Conservation (phyloP, 1,284 basidiomycete genomes). For the Laetiporus sulphureus region DNA sequence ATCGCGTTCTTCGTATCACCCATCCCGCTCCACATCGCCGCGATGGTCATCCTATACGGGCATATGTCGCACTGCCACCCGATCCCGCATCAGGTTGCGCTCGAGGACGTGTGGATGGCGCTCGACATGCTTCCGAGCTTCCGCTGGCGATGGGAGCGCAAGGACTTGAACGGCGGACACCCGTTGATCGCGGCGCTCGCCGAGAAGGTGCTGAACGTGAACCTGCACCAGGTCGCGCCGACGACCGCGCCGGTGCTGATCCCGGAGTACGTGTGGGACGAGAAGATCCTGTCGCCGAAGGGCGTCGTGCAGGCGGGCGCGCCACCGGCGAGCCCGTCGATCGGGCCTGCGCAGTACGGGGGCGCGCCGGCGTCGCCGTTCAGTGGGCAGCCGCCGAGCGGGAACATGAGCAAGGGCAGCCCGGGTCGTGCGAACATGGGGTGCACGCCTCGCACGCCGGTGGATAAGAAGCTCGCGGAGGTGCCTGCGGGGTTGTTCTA, state of each 20-base stretch:
- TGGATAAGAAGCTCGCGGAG: constrained; percentile 41
- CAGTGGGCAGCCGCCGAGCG: constrained; percentile 8
- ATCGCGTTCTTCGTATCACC: constrained; percentile 82
- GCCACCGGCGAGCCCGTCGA: constrained; percentile 19
- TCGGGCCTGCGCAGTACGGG: constrained; percentile 21
- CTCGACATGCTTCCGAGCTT: constrained; percentile 79
- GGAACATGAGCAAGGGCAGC: constrained; percentile 9
- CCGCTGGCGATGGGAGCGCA: constrained; percentile 83
- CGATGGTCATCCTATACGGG: constrained; percentile 81
- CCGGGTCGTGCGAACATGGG: constrained; percentile 6
- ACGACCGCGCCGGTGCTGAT: constrained; percentile 52
- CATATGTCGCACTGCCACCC: constrained; percentile 71
- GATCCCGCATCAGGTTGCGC: constrained; percentile 52
- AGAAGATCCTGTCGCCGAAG: constrained; percentile 28
- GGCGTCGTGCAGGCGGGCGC: constrained; percentile 10
- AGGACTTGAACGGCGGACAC: constrained; percentile 67
- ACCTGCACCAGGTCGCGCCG: constrained; percentile 54
- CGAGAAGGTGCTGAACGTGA: constrained; percentile 66
- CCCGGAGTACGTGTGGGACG: constrained; percentile 66
- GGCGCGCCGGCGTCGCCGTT: constrained; percentile 11
- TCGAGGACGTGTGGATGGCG: constrained; percentile 77
- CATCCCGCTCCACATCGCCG: constrained; percentile 77
- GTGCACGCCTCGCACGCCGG: constrained; percentile 9
- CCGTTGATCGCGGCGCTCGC: constrained; percentile 76
- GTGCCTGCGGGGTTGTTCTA: constrained; percentile 64